phyloP scores from a whole-genome alignment of 257 asterid genomes.

The Forsythia viridissima region DNA sequence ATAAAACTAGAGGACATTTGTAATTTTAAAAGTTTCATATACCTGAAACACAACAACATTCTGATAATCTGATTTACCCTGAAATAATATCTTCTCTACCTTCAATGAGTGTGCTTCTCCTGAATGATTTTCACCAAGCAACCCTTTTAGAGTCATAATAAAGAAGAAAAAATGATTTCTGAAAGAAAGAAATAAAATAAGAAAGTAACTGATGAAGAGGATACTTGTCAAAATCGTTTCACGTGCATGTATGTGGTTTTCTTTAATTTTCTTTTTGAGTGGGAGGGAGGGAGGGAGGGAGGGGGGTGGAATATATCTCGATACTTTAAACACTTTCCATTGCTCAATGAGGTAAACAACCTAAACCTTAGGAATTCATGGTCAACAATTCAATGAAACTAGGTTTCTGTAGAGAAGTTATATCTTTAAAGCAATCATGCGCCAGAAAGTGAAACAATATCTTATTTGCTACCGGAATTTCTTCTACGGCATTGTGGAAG shows the following conservation, averaged over 20 bases:
- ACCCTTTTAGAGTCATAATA: background rate
- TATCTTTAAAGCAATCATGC: background rate
- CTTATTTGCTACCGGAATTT: background rate
- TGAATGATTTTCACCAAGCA: slow-evolving; percentile 40
- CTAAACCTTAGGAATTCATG: background rate
- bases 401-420: background rate
- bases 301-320: background rate
- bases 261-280: background rate
- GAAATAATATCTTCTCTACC: slow-evolving; percentile 81
- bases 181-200: background rate
- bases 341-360: too few species aligned
- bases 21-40: slow-evolving; percentile 14
- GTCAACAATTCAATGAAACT: background rate
- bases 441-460: too few species aligned
- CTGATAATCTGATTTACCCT: slow-evolving; percentile 93
- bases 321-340: background rate
- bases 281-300: background rate
- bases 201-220: background rate
- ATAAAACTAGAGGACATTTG: background rate
- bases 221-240: background rate
- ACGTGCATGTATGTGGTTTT: background rate
- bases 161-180: background rate
- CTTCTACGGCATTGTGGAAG: background rate
- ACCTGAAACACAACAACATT: slow-evolving; percentile 96
- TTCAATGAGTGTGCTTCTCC: slow-evolving; percentile 99